phyloP scores from a whole-genome alignment of 1,139 yeast genomes.

The Debaryomyces singareniensis region DNA sequence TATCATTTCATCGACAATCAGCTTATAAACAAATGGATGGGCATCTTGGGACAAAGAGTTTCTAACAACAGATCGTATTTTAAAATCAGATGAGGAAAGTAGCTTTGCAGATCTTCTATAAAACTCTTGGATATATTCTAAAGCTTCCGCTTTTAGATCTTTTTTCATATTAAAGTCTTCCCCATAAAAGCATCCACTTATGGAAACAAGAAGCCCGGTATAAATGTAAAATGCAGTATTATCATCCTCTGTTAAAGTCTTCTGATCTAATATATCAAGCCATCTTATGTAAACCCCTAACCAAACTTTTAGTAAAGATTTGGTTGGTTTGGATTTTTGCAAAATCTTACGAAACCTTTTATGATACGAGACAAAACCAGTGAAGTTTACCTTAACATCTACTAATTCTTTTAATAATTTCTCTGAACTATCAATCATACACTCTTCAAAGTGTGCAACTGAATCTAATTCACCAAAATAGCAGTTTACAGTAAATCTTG shows the following conservation, averaged over 20 bases:
- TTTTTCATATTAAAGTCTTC: slow-evolving; percentile 22
- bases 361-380: slow-evolving; percentile 74
- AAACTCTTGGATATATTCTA: slow-evolving; percentile 31
- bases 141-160: slow-evolving; percentile 18
- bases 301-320: slow-evolving; percentile 60
- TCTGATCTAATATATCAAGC: slow-evolving; percentile 28
- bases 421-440: slow-evolving; percentile 18
- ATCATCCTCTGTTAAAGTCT: slow-evolving; percentile 21
- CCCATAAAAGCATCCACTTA: slow-evolving; percentile 48
- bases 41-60: slow-evolving; percentile 43
- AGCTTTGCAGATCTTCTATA: slow-evolving; percentile 46
- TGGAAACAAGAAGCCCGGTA: slow-evolving; percentile 56
- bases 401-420: slow-evolving; percentile 46
- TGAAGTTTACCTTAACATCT: slow-evolving; percentile 55
- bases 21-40: slow-evolving; percentile 36
- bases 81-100: slow-evolving; percentile 45
- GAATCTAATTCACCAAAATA: slow-evolving; percentile 31
- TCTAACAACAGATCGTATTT: slow-evolving; percentile 40
- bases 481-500: slow-evolving; percentile 43
- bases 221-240: slow-evolving; percentile 48
- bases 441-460: slow-evolving; percentile 3
- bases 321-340: slow-evolving; percentile 53
- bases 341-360: slow-evolving; percentile 56
- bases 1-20: slow-evolving; percentile 29
- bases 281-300: slow-evolving; percentile 51